Percentiles rank a stretch among this genome's conserved stretches.
phyloP scores from a whole-genome alignment of 805 yeast genomes.

The Wickerhamomyces subpelliculosus region DNA sequence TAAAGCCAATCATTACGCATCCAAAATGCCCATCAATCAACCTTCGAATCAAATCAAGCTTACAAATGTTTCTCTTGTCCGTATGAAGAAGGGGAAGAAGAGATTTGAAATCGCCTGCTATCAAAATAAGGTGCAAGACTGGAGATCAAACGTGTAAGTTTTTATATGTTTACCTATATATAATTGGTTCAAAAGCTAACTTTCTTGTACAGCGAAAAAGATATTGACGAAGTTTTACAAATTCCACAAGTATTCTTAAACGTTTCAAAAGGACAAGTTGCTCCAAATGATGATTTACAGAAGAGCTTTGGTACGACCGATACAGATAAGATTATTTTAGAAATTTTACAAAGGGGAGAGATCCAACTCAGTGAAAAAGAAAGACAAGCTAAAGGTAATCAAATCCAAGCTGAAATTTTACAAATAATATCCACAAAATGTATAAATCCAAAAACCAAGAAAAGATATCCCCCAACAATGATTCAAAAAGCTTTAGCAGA shows the following conservation, averaged over 20 bases:
- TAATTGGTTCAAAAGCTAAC: not conserved
- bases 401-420: constrained; percentile 74
- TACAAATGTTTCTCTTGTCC: constrained; percentile 90
- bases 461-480: constrained; percentile 92
- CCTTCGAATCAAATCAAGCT: constrained; percentile 84
- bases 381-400: constrained; percentile 65
- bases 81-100: constrained; percentile 85
- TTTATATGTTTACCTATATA: not conserved
- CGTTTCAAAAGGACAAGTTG: constrained; percentile 92
- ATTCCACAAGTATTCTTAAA: constrained; percentile 91
- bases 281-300: constrained; percentile 75
- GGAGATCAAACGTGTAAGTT: constrained; percentile 63
- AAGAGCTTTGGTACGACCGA: constrained; percentile 72
- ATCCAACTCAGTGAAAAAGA: constrained; percentile 93
- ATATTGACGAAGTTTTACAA: constrained; percentile 91
- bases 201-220: constrained; percentile 52
- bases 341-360: constrained; percentile 86
- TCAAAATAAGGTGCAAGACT: constrained; percentile 95
- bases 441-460: constrained; percentile 81
- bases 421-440: constrained; percentile 84
- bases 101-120: constrained; percentile 95
- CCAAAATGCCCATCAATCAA: constrained; percentile 61
- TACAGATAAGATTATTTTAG: constrained; percentile 65
- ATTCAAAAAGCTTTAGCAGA: constrained; percentile 79
- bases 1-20: constrained; percentile 12